A percentile compares a stretch with the other conserved stretches of the same genome.
phyloP scores from a whole-genome alignment of 768 basidiomycete species.

The Amanita exitialis region DNA sequence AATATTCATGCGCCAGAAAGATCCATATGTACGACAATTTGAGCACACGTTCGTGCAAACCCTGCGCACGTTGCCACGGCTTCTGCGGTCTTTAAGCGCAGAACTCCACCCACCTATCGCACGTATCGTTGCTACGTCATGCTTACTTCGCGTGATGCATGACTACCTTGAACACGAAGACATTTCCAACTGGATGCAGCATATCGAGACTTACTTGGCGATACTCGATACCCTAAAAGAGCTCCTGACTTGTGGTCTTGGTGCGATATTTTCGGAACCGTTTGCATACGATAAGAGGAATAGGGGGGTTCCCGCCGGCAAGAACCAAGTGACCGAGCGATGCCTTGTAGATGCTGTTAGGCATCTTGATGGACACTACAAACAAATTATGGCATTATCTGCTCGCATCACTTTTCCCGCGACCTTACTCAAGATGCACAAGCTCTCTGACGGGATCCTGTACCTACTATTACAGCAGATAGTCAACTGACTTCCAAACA shows the following conservation, averaged over 20 bases:
- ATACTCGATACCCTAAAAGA: constrained; percentile 19
- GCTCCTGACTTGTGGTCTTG: constrained; percentile 15
- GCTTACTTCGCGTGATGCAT: constrained; percentile 23
- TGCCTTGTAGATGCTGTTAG: constrained; percentile 14
- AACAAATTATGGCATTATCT: constrained; percentile 19
- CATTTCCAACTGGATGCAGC: constrained; percentile 25
- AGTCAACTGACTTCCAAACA: constrained; percentile 9
- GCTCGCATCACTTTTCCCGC: constrained; percentile 21
- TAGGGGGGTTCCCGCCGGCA: constrained; percentile 1
- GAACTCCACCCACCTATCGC: constrained; percentile 12
- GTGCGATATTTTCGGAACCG: constrained; percentile 10
- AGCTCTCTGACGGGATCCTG: constrained; percentile 27
- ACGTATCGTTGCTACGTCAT: constrained; percentile 16
- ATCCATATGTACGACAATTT: background rate
- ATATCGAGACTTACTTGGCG: constrained; percentile 20
- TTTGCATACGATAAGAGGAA: constrained; percentile 4
- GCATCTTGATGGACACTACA: constrained; percentile 19
- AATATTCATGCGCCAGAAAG: constrained; percentile 2
- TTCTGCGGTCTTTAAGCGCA: constrained; percentile 7
- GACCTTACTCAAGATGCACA: constrained; percentile 27
- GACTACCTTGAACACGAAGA: constrained; percentile 21
- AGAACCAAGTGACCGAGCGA: constrained; percentile 6
- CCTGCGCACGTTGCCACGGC: constrained; percentile 6
- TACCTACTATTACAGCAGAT: constrained; percentile 27
- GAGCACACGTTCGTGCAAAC: constrained; percentile 7